Evolutionary conservation across 208 protist genomes (phyloP).

Genomic region (Acanthamoeba polyphaga): DNA sequence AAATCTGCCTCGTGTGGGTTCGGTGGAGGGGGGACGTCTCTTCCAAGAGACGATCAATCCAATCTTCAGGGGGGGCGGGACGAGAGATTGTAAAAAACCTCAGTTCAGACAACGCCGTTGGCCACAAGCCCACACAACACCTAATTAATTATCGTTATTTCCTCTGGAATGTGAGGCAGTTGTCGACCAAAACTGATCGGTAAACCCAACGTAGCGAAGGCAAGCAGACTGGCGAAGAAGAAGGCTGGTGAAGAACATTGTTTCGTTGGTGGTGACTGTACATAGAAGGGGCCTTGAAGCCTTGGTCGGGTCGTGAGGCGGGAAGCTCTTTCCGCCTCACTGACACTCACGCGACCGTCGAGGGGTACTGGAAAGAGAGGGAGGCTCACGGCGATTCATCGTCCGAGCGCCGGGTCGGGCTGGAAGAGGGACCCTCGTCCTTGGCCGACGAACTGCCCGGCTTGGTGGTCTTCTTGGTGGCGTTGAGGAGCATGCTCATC

Average conservation of each 20-base stretch:
- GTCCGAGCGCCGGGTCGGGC: background rate
- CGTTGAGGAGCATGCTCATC: constrained; percentile 58
- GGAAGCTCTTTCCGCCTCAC: background rate
- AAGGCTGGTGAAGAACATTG: too few relatives aligned
- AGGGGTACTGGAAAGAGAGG: background rate
- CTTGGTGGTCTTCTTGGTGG: background rate
- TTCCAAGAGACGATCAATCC: too few relatives aligned
- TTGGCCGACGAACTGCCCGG: background rate
- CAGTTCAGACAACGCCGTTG: background rate
- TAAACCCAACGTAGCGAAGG: too few relatives aligned
- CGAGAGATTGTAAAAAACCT: background rate
- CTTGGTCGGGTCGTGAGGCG: background rate
- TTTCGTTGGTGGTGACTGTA: background rate
- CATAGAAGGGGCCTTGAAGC: background rate
- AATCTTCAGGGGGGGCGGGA: background rate
- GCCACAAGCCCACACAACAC: background rate
- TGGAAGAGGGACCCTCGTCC: background rate
- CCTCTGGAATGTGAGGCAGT: background rate
- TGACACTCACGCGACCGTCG: too few relatives aligned
- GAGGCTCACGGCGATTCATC: background rate
- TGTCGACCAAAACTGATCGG: too few relatives aligned
- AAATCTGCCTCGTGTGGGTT: too few relatives aligned
- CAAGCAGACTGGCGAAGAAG: too few relatives aligned
- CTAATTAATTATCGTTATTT: constrained; percentile 28
- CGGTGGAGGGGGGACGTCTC: too few relatives aligned